Conservation (phyloP, 176 grass and related monocot species). For the Alopecurus myosuroides region DNA sequence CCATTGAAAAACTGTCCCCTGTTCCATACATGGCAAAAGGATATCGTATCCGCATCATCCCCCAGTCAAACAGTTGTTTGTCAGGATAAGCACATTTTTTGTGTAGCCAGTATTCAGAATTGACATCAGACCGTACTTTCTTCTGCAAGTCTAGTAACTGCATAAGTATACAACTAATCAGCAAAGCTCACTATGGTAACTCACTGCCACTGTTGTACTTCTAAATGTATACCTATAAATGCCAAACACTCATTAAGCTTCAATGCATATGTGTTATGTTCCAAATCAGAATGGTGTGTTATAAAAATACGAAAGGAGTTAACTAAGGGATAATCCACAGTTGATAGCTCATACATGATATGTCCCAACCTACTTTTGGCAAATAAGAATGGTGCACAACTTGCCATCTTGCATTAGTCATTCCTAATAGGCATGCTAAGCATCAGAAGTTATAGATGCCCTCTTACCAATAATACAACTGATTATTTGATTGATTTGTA, state of each 20-base stretch:
- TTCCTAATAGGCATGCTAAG: background rate
- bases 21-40: conserved; percentile 89
- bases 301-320: background rate
- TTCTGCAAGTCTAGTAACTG: conserved; percentile 89
- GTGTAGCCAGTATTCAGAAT: conserved; percentile 78
- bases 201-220: background rate
- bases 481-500: background rate
- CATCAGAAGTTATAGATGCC: background rate
- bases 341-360: background rate
- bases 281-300: background rate
- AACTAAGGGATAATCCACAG: background rate
- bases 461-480: background rate
- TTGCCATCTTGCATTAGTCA: background rate
- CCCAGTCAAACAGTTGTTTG: conserved; percentile 92
- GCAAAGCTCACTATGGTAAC: background rate
- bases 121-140: conserved; percentile 79
- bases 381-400: conserved; percentile 1
- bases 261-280: background rate
- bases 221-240: background rate
- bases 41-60: conserved; percentile 86
- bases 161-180: conserved; percentile 31
- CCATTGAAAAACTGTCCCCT: conserved; percentile 76
- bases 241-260: background rate
- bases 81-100: conserved; percentile 85
- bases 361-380: background rate